Evolutionary conservation across 2,329 filamentous ascomycete genomes (phyloP).

Genomic region (Fusarium poae): DNA sequence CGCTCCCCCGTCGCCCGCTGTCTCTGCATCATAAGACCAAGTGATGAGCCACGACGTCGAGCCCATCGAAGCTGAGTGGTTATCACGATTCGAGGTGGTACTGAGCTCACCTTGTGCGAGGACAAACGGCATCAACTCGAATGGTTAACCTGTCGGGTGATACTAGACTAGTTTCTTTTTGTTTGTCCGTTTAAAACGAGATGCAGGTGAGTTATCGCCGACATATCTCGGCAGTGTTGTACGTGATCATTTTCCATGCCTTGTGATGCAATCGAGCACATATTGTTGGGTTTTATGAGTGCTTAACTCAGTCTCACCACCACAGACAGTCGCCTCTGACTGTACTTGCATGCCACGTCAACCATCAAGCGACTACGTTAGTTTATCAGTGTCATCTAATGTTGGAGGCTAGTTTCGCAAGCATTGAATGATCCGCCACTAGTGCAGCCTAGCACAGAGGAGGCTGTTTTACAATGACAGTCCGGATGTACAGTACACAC

Average conservation of each 20-base stretch:
- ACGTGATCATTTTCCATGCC: conserved; percentile 22
- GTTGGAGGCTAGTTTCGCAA: conserved; percentile 19
- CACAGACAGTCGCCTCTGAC: conserved; percentile 25
- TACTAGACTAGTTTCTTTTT: conserved; percentile 16
- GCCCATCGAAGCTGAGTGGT: conserved; percentile 15
- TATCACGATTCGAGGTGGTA: conserved; percentile 17
- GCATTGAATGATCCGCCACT: conserved; percentile 22
- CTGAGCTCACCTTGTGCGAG: conserved; percentile 20
- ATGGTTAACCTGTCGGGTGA: conserved; percentile 37
- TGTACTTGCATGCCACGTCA: conserved; percentile 47
- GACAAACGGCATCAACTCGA: conserved; percentile 25
- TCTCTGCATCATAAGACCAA: conserved; percentile 22
- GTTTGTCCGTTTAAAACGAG: conserved; percentile 11
- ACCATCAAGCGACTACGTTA: conserved; percentile 33
- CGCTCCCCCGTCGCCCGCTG: conserved; percentile 6
- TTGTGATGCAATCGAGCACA: conserved; percentile 35
- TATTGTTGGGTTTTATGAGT: conserved; percentile 20
- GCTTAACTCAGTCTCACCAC: conserved; percentile 22
- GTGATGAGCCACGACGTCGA: conserved; percentile 20
- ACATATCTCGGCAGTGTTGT: conserved; percentile 28
- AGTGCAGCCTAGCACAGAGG: conserved; percentile 14
- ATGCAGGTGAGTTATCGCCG: conserved; percentile 43
- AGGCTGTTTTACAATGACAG: conserved; percentile 35
- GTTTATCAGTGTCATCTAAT: conserved; percentile 22
- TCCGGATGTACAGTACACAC: neutral